Percentiles rank a stretch among this genome's conserved stretches.
Conservation (phyloP, 352 stramenopile species). For the Phytopythium mirpurense region DNA sequence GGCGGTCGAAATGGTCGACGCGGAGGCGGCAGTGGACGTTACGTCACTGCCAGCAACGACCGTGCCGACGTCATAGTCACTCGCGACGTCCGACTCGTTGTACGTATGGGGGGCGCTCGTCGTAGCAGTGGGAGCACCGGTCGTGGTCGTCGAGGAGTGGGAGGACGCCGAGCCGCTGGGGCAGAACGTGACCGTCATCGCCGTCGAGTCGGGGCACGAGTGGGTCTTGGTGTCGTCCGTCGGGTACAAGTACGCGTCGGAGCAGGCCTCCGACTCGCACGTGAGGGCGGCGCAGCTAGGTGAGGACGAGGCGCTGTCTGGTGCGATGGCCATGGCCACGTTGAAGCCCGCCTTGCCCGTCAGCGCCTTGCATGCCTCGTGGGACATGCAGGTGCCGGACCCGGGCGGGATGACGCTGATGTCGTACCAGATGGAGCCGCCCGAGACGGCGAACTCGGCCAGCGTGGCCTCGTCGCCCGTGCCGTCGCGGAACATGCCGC, state of each 20-base stretch:
- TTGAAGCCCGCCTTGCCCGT: conserved; percentile 57
- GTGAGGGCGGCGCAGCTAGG: conserved; percentile 18
- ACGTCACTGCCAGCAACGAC: conserved; percentile 7
- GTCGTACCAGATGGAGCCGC: conserved; percentile 45
- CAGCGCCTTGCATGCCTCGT: conserved; percentile 32
- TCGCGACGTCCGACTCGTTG: conserved; percentile 17
- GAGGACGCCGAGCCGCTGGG: conserved; percentile 16
- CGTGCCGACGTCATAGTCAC: conserved; percentile 21
- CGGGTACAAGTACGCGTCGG: conserved; percentile 45
- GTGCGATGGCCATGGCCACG: conserved; percentile 33
- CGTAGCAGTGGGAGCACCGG: neutral
- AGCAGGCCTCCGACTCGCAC: conserved; percentile 25
- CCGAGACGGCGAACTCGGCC: conserved; percentile 38
- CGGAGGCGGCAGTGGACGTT: conserved; percentile 2
- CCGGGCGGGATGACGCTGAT: conserved; percentile 52
- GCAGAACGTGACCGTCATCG: conserved; percentile 46
- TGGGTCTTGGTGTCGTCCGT: conserved; percentile 47
- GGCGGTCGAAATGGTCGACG: conserved; percentile 9
- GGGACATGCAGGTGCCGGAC: conserved; percentile 36
- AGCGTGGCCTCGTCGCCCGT: conserved; percentile 36
- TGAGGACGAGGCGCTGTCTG: conserved; percentile 15
- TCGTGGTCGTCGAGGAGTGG: conserved; percentile 11
- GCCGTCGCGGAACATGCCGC: conserved; percentile 62
- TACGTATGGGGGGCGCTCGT: conserved; percentile 5
- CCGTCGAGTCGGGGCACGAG: conserved; percentile 25